Base-by-base conservation (phyloP, 352 stramenopile genomes). In the Globisporangium middletonii region DNA sequence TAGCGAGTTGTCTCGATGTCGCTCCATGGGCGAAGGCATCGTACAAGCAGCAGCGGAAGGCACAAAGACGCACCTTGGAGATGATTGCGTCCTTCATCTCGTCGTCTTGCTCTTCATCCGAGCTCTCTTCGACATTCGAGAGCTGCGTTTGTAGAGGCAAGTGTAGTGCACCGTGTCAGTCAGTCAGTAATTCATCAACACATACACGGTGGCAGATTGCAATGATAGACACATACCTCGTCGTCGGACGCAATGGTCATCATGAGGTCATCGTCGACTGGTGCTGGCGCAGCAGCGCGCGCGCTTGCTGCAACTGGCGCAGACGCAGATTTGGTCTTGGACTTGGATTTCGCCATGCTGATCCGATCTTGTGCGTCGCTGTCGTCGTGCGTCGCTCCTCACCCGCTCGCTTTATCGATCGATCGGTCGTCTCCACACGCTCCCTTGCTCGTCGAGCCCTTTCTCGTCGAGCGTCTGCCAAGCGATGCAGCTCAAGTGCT, bases 241-340 rank as follows among this genome's bases (percentile, higher is more conserved):
- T 92, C 86, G 53, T 94, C 83, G 4, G 83, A 95, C 65, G 83
- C 84, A 61, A 95, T 92, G 55, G 86, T 95, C 84, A 94, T 92
- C 65, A 95, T 73, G 63, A 95, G 69, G 56, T 91, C 83, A 50
- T 92, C 80, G 26, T 71, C 57, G 55, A 63, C 65, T 37, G 64
- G 63, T 62, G 62, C 49, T 44, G 63, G 56, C 12, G 30, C 15
- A 33, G 48, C 28, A n/a, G 47, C 4, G 15, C 7, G 19, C 13
- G 26, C 46, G 12, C 33, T 38, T 38, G 33, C 33, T 38, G 33
- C 33, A 38, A 38, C 33, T 38, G 33, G 33, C 12, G 48, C 28
- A 12, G 28, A 15, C 18, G n/a, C 28, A 7, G 41, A 45, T 45
- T 45, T 45, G 15, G 41, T 3, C 41, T 45, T 45, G 41, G 41